Conservation (phyloP, 2,329 filamentous ascomycete species). For the Zasmidium citrigriseum region DNA sequence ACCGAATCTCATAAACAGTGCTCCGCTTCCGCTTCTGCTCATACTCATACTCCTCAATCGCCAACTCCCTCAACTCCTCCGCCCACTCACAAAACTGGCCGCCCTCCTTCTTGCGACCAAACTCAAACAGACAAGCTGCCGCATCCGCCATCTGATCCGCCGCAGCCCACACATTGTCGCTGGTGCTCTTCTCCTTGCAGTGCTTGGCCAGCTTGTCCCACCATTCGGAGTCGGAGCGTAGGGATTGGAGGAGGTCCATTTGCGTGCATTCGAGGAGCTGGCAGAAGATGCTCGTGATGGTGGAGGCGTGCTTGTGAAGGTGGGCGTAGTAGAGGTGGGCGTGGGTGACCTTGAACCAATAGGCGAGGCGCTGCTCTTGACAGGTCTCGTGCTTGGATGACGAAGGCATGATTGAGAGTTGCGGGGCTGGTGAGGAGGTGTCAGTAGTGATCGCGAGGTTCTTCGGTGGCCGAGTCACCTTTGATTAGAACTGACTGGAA, state of each 20-base stretch:
- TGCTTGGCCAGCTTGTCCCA: slow-evolving; percentile 2
- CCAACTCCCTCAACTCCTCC: slow-evolving; percentile 11
- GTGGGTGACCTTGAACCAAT: slow-evolving; percentile 9
- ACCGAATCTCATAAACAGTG: neutral
- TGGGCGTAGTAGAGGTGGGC: slow-evolving; percentile 9
- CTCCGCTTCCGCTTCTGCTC: slow-evolving; percentile 1
- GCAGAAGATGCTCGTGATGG: slow-evolving; percentile 5
- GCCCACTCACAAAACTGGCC: slow-evolving; percentile 15
- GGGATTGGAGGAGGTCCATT: neutral
- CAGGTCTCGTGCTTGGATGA: slow-evolving; percentile 13
- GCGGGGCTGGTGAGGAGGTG: neutral
- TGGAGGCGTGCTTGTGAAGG: neutral
- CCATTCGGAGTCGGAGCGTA: slow-evolving; percentile 1
- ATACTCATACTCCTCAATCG: slow-evolving; percentile 6
- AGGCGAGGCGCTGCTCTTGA: slow-evolving; percentile 12
- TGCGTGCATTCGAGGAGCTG: slow-evolving; percentile 7
- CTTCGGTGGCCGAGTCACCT: too few relatives aligned
- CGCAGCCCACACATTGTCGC: slow-evolving; percentile 4
- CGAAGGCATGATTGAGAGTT: slow-evolving; percentile 15
- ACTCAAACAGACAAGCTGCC: slow-evolving; percentile 13
- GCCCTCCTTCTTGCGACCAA: slow-evolving; percentile 19
- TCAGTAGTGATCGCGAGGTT: neutral
- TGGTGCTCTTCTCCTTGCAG: slow-evolving; percentile 1
- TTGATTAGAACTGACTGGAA: neutral
- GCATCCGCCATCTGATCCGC: slow-evolving; percentile 13